Base-by-base conservation (phyloP, 352 stramenopile species). In the Plasmopara halstedii region DNA sequence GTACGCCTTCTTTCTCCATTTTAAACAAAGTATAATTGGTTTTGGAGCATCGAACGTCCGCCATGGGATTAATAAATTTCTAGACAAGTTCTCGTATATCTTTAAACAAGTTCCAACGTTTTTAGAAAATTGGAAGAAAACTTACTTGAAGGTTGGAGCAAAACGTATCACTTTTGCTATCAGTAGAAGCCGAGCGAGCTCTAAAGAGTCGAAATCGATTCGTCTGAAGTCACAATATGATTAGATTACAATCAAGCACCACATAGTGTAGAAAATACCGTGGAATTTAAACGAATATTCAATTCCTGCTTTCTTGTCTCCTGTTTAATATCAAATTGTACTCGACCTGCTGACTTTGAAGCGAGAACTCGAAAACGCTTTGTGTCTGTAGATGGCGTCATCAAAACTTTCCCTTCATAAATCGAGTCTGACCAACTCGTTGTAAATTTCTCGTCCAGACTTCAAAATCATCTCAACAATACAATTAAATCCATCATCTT, bases 31-130 rank as follows among this genome's bases (percentile, higher is more conserved):
- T 83, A 45, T 77, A 68, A 52, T 79, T 84, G 29, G 74, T 74
- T 50, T 73, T 80, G 5, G 69, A 54, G 38, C 73, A 85, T 4
- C 73, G 73, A 21, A 90, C 57, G 31, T 90, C 76, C 10, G 62
- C 70, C 37, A 90, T 63, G 0, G 79, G 79, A 42, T 90, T 90
- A 53, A 87, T 85, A 43, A 88, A 90, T 71, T 88, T 90, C 65
- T 90, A 58, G 49, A 9, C 27, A 18, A 42, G 29, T 35, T 4
- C 3, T 4, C 25, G n/a, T n/a, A n/a, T n/a, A n/a, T n/a, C n/a
- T n/a, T 29, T 2, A 29, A 10, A 2, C 25, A 29, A 2, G 25
- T 29, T 29, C 6, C 25, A 11, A 1, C 1, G 1, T 11, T 29
- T 6, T 11, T 1, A 27, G 11, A 29, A 10, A 2, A 29, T 11